These are phyloP conservation scores for Russula dissimulans DNA, from an alignment of 768 basidiomycete genomes.

Conservation along the genomic window DNA sequence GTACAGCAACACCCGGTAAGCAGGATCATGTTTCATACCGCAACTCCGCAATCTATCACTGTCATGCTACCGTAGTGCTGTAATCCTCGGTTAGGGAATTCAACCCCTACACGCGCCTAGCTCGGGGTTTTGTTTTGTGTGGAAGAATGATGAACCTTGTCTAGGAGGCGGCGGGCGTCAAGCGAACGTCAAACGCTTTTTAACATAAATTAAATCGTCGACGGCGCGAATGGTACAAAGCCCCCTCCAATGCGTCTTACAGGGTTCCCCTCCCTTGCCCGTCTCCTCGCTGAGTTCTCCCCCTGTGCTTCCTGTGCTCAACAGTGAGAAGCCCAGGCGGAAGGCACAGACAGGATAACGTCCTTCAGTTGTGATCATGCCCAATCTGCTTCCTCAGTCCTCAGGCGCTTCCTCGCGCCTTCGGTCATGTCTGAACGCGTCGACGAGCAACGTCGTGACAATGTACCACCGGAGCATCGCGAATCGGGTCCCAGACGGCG, in stretches of 20 bases:
- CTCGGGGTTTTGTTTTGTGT: background rate
- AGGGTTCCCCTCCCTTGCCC: background rate
- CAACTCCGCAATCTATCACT: background rate
- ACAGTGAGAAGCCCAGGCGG: background rate
- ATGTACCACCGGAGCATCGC: background rate
- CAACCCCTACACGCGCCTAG: background rate
- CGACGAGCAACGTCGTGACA: background rate
- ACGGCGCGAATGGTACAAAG: background rate
- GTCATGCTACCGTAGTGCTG: background rate
- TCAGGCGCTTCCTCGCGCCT: background rate
- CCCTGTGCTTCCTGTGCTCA: background rate
- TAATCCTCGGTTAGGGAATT: background rate
- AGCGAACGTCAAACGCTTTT: background rate
- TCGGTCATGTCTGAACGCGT: background rate
- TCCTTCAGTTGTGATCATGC: background rate
- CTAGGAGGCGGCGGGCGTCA: background rate
- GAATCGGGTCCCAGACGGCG: background rate
- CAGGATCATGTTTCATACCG: background rate
- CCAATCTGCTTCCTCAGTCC: background rate
- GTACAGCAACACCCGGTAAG: background rate
- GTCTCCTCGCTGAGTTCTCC: conserved; percentile 6
- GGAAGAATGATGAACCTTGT: no score
- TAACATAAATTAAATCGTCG: background rate
- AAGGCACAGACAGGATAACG: background rate
- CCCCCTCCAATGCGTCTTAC: background rate